Evolutionary conservation across 805 yeast genomes (phyloP), one percentile per base, ranked within the genome.

Genomic region (Suhomyces faveliae): DNA sequence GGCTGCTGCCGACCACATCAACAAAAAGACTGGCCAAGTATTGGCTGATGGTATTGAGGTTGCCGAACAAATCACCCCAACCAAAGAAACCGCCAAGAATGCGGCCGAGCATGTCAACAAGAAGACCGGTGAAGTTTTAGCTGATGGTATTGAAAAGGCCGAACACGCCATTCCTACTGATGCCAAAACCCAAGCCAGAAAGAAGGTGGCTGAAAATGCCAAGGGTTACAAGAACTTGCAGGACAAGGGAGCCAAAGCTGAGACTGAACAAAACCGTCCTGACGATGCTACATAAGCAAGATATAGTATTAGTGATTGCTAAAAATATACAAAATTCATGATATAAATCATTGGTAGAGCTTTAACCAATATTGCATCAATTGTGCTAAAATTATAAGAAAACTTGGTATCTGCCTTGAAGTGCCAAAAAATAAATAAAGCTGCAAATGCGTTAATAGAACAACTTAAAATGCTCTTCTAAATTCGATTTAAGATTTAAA

Each of bases 191-290:
- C 12, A 27, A n/a, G 30, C 30, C 6, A 27, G 59, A 51, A 44
- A 45, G 21, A 61, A 60, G 46, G 70, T 66, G 1, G 54, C 50
- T 20, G 45, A 64, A 35, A 67, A 68, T 51, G 49, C 62, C 39
- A 47, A 60, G 29, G 78, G 77, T 11, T 73, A 73, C 58, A 48
- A 63, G 29, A 54, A 62, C 53, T 64, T 74, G 51, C 74, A 73
- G 57, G 76, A 74, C 47, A 74, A 73, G 56, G 79, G 78, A 11
- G 35, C 63, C 43, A 67, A 73, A 52, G 62, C 64, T 17, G 77
- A 74, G 53, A 50, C 57, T 35, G 78, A 74, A 57, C 78, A 75
- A 55, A 65, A 69, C 55, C 66, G 79, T 45, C 77, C 78, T 5
- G 78, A 74, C 35, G 79, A 75, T 54, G 77, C 68, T n/a, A 55